phyloP scores from a whole-genome alignment of 176 grass and related monocot species.

The Aegilops sharonensis region DNA sequence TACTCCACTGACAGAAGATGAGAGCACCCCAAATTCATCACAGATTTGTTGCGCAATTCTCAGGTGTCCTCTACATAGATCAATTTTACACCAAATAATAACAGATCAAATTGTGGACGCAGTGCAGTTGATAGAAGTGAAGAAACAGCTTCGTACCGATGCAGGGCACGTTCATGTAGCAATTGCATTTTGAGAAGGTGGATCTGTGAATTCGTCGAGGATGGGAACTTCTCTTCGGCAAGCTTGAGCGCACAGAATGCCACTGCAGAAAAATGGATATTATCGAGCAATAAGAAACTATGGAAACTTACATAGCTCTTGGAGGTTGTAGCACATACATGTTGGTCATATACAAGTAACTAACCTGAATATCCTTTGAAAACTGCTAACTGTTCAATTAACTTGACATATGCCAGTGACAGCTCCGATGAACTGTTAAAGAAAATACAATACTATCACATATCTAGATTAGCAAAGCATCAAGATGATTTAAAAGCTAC shows the following conservation, averaged over 20 bases:
- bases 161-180: constrained; percentile 82
- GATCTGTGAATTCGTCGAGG: constrained; percentile 63
- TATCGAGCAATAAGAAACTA: constrained; percentile 3
- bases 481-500: constrained; percentile 2
- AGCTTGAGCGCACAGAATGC: constrained; percentile 84
- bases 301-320: background rate
- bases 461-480: constrained; percentile 24
- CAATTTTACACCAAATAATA: constrained; percentile 23
- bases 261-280: constrained; percentile 40
- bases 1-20: constrained; percentile 84
- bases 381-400: constrained; percentile 81
- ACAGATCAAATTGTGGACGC: constrained; percentile 15
- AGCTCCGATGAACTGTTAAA: constrained; percentile 75
- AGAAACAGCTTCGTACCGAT: constrained; percentile 63
- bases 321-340: background rate
- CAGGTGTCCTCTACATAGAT: constrained; percentile 68
- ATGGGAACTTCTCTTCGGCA: constrained; percentile 75
- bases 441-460: constrained; percentile 30
- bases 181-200: constrained; percentile 87
- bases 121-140: constrained; percentile 19
- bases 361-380: constrained; percentile 89
- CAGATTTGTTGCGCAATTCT: constrained; percentile 80
- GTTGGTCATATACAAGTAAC: constrained; percentile 10
- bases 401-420: constrained; percentile 70
- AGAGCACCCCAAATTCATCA: constrained; percentile 75